Base-by-base conservation (phyloP, 768 basidiomycete genomes). In the Cubamyces sp. region DNA sequence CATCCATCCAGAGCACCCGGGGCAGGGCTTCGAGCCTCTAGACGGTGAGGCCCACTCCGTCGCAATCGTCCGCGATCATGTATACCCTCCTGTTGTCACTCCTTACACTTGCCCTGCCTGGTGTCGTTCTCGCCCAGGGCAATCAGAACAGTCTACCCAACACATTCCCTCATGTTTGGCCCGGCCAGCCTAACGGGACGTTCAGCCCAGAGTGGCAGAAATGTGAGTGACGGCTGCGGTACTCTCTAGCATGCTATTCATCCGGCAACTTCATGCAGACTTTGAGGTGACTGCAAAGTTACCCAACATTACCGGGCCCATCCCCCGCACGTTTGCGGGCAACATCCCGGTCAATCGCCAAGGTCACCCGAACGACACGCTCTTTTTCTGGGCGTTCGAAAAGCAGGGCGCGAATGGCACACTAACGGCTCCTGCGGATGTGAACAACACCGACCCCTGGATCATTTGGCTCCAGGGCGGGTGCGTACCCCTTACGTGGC, bases 401-500 rank as follows among this genome's bases (percentile, higher is more conserved):
- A 64, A 64, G 26, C 47, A 59, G 37, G 68, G 67, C 23, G 67
- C 57, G 51, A 68, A 68, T 25, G 74, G 73, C 18, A 70, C 89
- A 1, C 74, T 90, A 56, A 88, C 84, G 16, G 73, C 69, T 60
- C 61, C 65, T 9, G 68, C 68, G n/a, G 69, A 65, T 40, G 68
- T 71, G 19, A 71, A 68, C 21, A 76, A 70, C 52, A 63, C 74
- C n/a, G 77, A 85, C 26, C 88, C 89, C 1, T 90, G 89, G 89
- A 82, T 82, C 5, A 87, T 91, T 48, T 91, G 87, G 87, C 73
- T 90, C 40, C 88, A 89, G 64, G 89, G 88, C 74, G 88, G 87
- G 85, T 86, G 66, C 18, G 40, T 55, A 34, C 57, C 21, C 25
- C 23, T 21, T n/a, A 37, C 26, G 12, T 11, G 19, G 28, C 34